Evolutionary conservation across 1,139 yeast species (phyloP), one percentile per base, ranked within the genome.

Genomic region (Lodderomyces orthopsilosis): DNA sequence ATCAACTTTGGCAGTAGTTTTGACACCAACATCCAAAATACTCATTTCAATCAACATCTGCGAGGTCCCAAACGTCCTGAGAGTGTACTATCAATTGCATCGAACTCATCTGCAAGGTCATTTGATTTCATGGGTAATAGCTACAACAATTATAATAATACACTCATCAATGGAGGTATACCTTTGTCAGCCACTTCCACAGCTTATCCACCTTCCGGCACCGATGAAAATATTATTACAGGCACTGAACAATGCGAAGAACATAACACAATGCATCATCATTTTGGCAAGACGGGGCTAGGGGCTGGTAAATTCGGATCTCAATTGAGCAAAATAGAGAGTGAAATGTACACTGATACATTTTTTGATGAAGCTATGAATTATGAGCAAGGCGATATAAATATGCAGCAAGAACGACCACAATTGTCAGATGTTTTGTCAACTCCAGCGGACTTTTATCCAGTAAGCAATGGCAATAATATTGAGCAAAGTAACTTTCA

Each of bases 61-160:
- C 60, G 70, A 38, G 34, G 17, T 30, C 70, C 71, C 1, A 65
- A 63, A 45, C 56, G 77, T 37, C 76, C 77, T 0, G 74, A 70
- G 49, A 67, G 75, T 47, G 75, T 68, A 9, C 51, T 71, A 47
- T 70, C 76, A 1, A 54, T 69, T 13, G 58, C 73, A 7, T 68
- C 74, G 0, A 70, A 66, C 45, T 67, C 73, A 8, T 69, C 75
- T n/a, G 55, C 62, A 26, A 37, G 55, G 26, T 52, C 55, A 21
- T 50, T 49, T 45, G 55, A 52, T 36, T 46, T 49, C 27, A 32
- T 41, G 24, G 50, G 49, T 12, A 38, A 30, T 21, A 38, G 22
- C 6, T 42, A 27, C 30, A 35, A 19, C 6, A 47, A 42, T 19
- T 42, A 39, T 23, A 44, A 47, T 19, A 42, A 41, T 13, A 6